A percentile compares a stretch with the other conserved stretches of the same genome.
Conservation (phyloP, 2,329 filamentous ascomycete genomes). For the Cordyceps cicadae region DNA sequence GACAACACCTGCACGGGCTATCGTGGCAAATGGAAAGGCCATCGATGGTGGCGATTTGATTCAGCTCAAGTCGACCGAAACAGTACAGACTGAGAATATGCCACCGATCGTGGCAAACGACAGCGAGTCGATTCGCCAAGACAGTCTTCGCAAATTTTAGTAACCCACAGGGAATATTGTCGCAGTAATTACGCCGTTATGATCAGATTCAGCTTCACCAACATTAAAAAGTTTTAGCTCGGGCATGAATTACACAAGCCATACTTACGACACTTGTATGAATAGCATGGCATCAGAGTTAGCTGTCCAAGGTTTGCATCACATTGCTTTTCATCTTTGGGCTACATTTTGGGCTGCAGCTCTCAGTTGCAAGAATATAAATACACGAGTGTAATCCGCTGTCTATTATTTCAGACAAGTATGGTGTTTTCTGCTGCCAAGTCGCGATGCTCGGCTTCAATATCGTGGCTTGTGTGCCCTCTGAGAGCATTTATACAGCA, state of each 20-base stretch:
- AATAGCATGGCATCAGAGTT: constrained; percentile 13
- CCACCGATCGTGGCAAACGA: constrained; percentile 21
- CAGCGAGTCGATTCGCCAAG: neutral
- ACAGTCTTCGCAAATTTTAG: constrained; percentile 11
- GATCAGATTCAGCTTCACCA: constrained; percentile 8
- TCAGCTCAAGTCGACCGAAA: constrained; percentile 11
- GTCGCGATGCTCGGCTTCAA: neutral
- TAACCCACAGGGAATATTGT: constrained; percentile 11
- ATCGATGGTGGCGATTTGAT: constrained; percentile 18
- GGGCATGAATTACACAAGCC: constrained; percentile 12
- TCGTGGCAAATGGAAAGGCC: constrained; percentile 20
- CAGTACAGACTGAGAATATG: constrained; percentile 33
- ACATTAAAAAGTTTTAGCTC: constrained; percentile 13
- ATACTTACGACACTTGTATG: constrained; percentile 15
- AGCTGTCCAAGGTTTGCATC: constrained; percentile 8
- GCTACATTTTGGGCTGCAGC: constrained; percentile 3
- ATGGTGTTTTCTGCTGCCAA: neutral
- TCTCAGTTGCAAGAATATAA: constrained; percentile 3
- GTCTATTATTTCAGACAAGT: neutral
- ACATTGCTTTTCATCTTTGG: constrained; percentile 4
- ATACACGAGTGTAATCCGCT: constrained; percentile 1
- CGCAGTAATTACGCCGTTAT: constrained; percentile 7
- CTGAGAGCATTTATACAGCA: neutral
- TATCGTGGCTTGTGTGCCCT: neutral
- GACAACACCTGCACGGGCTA: constrained; percentile 24